These are phyloP conservation scores for Phoma sp. DNA, from an alignment of 2,329 filamentous ascomycete genomes.

Conservation along the genomic window DNA sequence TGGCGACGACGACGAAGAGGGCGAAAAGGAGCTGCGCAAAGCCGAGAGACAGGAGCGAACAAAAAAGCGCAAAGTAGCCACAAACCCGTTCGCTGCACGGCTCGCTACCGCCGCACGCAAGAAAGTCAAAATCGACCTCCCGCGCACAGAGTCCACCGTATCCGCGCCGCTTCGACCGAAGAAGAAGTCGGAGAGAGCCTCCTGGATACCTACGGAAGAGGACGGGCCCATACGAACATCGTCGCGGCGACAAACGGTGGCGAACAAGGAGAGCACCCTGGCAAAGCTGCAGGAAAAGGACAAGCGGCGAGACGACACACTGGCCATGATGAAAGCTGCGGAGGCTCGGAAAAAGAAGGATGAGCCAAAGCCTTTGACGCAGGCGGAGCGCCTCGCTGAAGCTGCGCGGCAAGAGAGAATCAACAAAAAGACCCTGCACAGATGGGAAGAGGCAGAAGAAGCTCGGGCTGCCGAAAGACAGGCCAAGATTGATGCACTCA, in stretches of 20 bases:
- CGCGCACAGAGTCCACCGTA: conserved; percentile 53
- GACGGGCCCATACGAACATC: conserved; percentile 69
- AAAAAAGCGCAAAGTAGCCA: conserved; percentile 81
- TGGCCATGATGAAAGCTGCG: conserved; percentile 68
- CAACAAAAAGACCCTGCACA: conserved; percentile 88
- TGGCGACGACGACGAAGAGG: conserved; percentile 77
- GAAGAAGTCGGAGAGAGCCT: conserved; percentile 74
- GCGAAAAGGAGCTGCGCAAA: conserved; percentile 84
- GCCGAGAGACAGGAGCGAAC: conserved; percentile 68
- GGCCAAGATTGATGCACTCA: conserved; percentile 83
- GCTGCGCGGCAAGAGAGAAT: conserved; percentile 82
- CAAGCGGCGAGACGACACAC: conserved; percentile 71
- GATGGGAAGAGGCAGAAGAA: conserved; percentile 94
- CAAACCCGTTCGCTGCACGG: conserved; percentile 47
- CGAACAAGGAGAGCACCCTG: conserved; percentile 64
- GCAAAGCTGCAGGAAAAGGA: conserved; percentile 77
- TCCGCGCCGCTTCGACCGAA: conserved; percentile 59
- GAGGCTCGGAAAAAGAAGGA: conserved; percentile 70
- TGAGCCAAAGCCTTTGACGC: conserved; percentile 83
- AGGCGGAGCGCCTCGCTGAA: conserved; percentile 82
- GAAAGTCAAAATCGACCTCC: conserved; percentile 47
- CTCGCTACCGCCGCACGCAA: conserved; percentile 48
- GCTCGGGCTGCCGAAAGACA: conserved; percentile 82
- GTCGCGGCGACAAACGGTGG: conserved; percentile 66
- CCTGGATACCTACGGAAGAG: conserved; percentile 70